Evolutionary conservation across 2,329 filamentous ascomycete genomes (phyloP).

Genomic region (Sporothrix luriei): DNA sequence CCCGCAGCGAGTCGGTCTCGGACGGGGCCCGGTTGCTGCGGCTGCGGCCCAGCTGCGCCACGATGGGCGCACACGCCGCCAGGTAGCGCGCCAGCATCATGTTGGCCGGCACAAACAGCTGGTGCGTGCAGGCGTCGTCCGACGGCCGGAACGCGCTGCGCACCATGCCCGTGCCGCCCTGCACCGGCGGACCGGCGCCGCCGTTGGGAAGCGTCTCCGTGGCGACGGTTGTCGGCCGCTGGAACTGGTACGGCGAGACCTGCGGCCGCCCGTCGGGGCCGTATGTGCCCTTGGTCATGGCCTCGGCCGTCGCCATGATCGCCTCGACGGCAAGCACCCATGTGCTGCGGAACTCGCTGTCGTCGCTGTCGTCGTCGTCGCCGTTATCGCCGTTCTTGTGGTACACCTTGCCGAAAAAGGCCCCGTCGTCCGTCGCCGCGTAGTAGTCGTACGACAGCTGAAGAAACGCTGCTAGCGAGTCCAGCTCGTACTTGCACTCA

Average conservation of each 20-base stretch:
- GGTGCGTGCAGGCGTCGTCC: constrained; percentile 76
- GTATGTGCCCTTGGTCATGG: constrained; percentile 69
- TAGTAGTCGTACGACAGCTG: constrained; percentile 73
- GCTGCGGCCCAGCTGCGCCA: constrained; percentile 36
- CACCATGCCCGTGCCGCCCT: constrained; percentile 68
- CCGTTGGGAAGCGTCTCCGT: constrained; percentile 72
- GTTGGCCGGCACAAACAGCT: constrained; percentile 77
- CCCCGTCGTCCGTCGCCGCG: constrained; percentile 64
- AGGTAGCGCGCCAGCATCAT: constrained; percentile 67
- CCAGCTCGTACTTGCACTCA: constrained; percentile 84
- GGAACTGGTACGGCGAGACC: constrained; percentile 67
- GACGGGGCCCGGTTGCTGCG: constrained; percentile 41
- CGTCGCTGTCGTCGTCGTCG: constrained; percentile 56
- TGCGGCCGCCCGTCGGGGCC: constrained; percentile 54
- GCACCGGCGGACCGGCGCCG: constrained; percentile 72
- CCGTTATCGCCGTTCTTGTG: constrained; percentile 38
- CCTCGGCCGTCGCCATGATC: constrained; percentile 64
- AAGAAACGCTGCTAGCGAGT: constrained; percentile 76
- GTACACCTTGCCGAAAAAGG: constrained; percentile 60
- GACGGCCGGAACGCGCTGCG: constrained; percentile 77
- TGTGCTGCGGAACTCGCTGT: constrained; percentile 60
- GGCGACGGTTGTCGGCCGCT: constrained; percentile 64
- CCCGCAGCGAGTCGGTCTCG: constrained; percentile 30
- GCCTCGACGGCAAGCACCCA: constrained; percentile 70
- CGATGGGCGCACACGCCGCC: constrained; percentile 46